phyloP scores from a whole-genome alignment of 2,329 filamentous ascomycete species.

The Clonostachys byssicola region DNA sequence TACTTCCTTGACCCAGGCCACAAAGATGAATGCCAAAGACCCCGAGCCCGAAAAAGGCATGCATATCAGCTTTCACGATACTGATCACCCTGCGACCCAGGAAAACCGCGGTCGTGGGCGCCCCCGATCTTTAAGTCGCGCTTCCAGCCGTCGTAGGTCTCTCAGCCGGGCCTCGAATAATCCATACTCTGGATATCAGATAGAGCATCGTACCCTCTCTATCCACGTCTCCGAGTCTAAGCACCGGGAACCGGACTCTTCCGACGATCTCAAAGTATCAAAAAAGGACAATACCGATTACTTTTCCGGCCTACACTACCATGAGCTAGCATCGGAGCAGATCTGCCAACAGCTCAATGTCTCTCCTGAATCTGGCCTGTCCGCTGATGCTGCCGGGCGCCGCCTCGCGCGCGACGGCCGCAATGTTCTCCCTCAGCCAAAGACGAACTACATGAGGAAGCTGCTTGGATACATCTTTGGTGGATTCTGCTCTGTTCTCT shows the following conservation, averaged over 20 bases:
- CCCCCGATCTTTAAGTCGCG: too few species aligned
- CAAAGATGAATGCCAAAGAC: too few species aligned
- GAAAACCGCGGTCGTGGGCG: too few species aligned
- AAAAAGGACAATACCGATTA: slow-evolving; percentile 32
- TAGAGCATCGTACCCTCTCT: slow-evolving; percentile 33
- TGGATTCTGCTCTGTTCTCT: slow-evolving; percentile 41
- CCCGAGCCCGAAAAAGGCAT: too few species aligned
- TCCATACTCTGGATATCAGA: slow-evolving; percentile 5
- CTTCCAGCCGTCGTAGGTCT: too few species aligned
- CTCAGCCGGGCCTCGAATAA: too few species aligned
- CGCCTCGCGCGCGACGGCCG: slow-evolving; percentile 32
- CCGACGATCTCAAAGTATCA: slow-evolving; percentile 10
- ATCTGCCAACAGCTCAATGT: slow-evolving; percentile 34
- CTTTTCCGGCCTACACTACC: slow-evolving; percentile 32
- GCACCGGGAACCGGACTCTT: slow-evolving; percentile 10
- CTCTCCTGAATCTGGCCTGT: slow-evolving; percentile 23
- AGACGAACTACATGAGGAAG: slow-evolving; percentile 36
- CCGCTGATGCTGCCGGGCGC: slow-evolving; percentile 19
- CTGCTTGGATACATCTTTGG: slow-evolving; percentile 37
- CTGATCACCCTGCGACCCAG: too few species aligned
- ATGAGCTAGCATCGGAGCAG: slow-evolving; percentile 24
- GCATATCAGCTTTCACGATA: too few species aligned
- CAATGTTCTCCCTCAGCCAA: slow-evolving; percentile 33
- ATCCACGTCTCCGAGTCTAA: slow-evolving; percentile 31
- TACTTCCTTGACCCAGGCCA: too few species aligned